Evolutionary conservation across 2,329 filamentous ascomycete genomes (phyloP), one percentile per base, ranked within the genome.

Genomic region (Colletotrichum lindemuthianum): DNA sequence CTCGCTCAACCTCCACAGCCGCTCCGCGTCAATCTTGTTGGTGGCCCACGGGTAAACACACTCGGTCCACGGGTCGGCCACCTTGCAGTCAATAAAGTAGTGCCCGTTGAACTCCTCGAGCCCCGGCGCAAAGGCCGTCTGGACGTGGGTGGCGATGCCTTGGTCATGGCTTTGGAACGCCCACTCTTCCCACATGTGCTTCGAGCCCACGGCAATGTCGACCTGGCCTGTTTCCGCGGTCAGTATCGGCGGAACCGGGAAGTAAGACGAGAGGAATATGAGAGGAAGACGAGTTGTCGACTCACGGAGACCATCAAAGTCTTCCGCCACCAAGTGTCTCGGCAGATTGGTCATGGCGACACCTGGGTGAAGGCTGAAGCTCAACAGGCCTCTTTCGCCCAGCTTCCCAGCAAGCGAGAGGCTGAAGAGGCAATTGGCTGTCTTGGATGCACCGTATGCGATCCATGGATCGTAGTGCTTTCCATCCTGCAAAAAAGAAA

Each of bases 291-390:
- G 43, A 10, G 43, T 24, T 8, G 8, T n/a, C n/a, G 6, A 52
- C 61, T 15, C 33, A 65, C 61, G 53, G 4, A 52, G 10, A 9
- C 32, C 48, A 6, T 61, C 58, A 33, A 61, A 65, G 24, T 33
- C 15, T 6, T 15, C 32, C 10, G 65, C 59, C n/a, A 69, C 59
- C n/a, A 69, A 33, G 10, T 69, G 61, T 10, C 12, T 39, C 1
- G 41, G 54, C 11, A 71, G 47, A 16, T 72, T 68, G n/a, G 68
- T 69, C 2, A 48, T 47, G 43, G 72, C 72, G 34, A 73, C 66
- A 0, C 77, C 77, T 0, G 77, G 77, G 24, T 78, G 71, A 2
- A 78, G 52, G 34, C 77, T 79, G 52, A 73, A 75, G 1, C 76
- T 69, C 55, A 64, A 63, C 1, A 77, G 68, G 8, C 74, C 73